Conservation (phyloP, 75 land plant species). For the Isoetes taiwanensis region DNA sequence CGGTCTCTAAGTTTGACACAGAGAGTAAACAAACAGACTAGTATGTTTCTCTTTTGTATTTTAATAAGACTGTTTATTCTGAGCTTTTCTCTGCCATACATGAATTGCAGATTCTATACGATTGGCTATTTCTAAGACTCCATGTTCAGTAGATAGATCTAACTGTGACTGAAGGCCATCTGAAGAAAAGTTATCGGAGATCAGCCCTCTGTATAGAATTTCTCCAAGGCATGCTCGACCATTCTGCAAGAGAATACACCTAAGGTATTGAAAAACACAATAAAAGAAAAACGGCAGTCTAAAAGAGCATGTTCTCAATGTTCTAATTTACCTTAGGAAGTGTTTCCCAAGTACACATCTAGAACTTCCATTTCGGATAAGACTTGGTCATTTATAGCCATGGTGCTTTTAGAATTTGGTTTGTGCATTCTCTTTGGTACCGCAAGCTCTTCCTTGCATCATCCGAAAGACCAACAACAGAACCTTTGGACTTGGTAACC, state of each 20-base stretch:
- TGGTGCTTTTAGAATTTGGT: constrained; percentile 82
- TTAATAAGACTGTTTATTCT: constrained; percentile 14
- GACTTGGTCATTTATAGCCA: constrained; percentile 79
- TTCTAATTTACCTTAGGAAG: constrained; percentile 60
- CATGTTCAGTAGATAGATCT: constrained; percentile 50
- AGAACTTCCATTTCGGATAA: constrained; percentile 88
- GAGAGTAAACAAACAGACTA: too few relatives aligned
- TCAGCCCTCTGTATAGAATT: constrained; percentile 36
- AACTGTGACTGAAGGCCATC: constrained; percentile 36
- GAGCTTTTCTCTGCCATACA: constrained; percentile 48
- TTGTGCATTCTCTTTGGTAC: constrained; percentile 59
- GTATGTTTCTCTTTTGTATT: constrained; percentile 10
- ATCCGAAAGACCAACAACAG: constrained; percentile 58
- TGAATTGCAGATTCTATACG: constrained; percentile 63
- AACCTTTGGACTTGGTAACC: constrained; percentile 67
- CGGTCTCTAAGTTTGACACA: too few relatives aligned
- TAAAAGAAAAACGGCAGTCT: background rate
- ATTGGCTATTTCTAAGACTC: constrained; percentile 49
- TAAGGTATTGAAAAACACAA: too few relatives aligned
- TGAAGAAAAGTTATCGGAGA: constrained; percentile 30
- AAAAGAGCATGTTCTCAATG: background rate
- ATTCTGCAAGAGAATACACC: constrained; percentile 35
- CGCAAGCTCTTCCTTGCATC: constrained; percentile 41
- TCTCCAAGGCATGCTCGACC: constrained; percentile 68
- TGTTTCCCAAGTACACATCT: constrained; percentile 50